Evolutionary conservation across 108 stramenopile genomes (phyloP).

Genomic region (Pseudonitzschia multiseries): DNA sequence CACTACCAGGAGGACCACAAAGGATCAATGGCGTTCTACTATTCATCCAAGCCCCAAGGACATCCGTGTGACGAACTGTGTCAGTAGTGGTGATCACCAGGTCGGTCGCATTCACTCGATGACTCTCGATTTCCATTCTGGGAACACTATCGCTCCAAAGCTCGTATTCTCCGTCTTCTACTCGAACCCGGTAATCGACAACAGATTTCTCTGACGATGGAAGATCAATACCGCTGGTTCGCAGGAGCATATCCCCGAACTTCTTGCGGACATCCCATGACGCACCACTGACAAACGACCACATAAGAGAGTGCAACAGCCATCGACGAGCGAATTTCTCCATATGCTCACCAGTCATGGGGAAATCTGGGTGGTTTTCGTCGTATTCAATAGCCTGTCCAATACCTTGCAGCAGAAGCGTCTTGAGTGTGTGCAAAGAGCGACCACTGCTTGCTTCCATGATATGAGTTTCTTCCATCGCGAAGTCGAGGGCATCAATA

Average conservation of each 20-base stretch:
- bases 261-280: constrained; percentile 80
- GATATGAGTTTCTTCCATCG: constrained; percentile 74
- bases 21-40: constrained; percentile 90
- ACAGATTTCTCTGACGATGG: constrained; percentile 56
- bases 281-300: constrained; percentile 93
- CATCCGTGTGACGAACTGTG: constrained; percentile 92
- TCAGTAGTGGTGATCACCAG: constrained; percentile 97
- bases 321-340: constrained; percentile 91
- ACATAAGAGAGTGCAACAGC: constrained; percentile 90
- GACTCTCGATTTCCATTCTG: constrained; percentile 93
- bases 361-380: constrained; percentile 96
- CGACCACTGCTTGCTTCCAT: constrained; percentile 90
- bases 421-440: constrained; percentile 81
- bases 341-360: constrained; percentile 93
- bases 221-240: constrained; percentile 71
- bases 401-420: constrained; percentile 90
- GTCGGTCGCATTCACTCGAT: constrained; percentile 85
- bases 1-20: constrained; percentile 97
- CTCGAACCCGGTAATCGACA: constrained; percentile 84
- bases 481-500: constrained; percentile 77
- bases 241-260: constrained; percentile 75
- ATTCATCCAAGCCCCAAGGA: constrained; percentile 93
- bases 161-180: constrained; percentile 93
- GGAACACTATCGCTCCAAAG: constrained; percentile 93
- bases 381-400: constrained; percentile 86